Evolutionary conservation across 176 grass and related monocot genomes (phyloP).

Genomic region (Aegilops umbellulata): DNA sequence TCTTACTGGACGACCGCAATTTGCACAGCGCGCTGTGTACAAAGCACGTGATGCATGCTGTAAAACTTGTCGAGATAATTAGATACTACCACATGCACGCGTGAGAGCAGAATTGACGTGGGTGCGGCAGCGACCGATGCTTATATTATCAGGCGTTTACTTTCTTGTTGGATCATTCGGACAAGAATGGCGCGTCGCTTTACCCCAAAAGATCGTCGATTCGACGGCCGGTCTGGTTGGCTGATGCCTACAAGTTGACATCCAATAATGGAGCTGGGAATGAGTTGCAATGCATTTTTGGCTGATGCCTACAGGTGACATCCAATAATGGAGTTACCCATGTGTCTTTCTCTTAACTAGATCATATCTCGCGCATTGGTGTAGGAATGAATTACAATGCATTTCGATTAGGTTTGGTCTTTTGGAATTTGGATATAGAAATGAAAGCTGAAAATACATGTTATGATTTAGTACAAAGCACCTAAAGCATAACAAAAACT

Average conservation of each 20-base stretch:
- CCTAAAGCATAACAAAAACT: no score
- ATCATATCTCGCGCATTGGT: no score
- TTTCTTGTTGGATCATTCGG: not conserved
- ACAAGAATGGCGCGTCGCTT: not conserved
- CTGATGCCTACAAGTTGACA: not conserved
- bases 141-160: not conserved
- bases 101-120: not conserved
- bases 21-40: constrained; percentile 3
- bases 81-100: no score
- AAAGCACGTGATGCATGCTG: not conserved
- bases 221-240: not conserved
- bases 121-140: not conserved
- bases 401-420: no score
- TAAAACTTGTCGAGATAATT: not conserved
- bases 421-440: no score
- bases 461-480: no score
- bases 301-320: not conserved
- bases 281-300: no score
- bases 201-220: constrained; percentile 1
- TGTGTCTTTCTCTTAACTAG: not conserved
- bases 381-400: no score
- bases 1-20: constrained; percentile 8
- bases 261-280: not conserved
- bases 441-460: no score
- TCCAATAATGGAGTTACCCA: not conserved